Evolutionary conservation across 164 flowering plant genomes (phyloP).

Genomic region (Stephania yunnanensis): DNA sequence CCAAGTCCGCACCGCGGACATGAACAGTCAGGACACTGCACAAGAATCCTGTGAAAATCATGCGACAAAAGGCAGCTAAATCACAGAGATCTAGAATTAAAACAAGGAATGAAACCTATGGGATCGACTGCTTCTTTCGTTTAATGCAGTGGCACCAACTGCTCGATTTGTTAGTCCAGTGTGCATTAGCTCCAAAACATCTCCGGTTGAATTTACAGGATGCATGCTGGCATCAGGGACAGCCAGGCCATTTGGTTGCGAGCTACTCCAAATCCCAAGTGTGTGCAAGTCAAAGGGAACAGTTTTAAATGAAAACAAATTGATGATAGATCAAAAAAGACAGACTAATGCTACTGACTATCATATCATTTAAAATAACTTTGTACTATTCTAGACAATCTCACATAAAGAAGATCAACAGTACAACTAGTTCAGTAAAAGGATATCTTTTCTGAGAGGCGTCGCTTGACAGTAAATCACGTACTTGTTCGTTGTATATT

Average conservation of each 20-base stretch:
- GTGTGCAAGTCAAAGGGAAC: constrained; percentile 73
- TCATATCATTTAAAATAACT: not conserved
- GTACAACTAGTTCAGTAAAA: constrained; percentile 17
- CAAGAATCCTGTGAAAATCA: constrained; percentile 10
- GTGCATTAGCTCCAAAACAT: constrained; percentile 72
- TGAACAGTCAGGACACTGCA: constrained; percentile 90
- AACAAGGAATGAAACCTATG: constrained; percentile 54
- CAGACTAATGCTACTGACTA: not conserved
- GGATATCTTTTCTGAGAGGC: constrained; percentile 80
- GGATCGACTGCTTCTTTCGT: constrained; percentile 95
- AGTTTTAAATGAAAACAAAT: not conserved
- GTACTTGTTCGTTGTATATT: constrained; percentile 93
- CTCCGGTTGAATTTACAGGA: constrained; percentile 57
- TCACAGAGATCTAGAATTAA: constrained; percentile 16
- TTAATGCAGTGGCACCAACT: constrained; percentile 88
- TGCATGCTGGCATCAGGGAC: constrained; percentile 98
- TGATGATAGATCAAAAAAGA: not conserved
- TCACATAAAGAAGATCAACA: not conserved
- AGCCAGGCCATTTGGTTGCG: constrained; percentile 76
- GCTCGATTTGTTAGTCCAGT: constrained; percentile 75
- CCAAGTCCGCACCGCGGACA: constrained; percentile 67
- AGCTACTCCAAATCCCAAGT: constrained; percentile 64
- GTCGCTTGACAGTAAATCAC: constrained; percentile 71
- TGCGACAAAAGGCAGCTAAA: not conserved
- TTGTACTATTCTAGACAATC: not conserved